Evolutionary conservation across 208 protist species (phyloP), one percentile per base, ranked within the genome.

Genomic region (Crithidia bombi): DNA sequence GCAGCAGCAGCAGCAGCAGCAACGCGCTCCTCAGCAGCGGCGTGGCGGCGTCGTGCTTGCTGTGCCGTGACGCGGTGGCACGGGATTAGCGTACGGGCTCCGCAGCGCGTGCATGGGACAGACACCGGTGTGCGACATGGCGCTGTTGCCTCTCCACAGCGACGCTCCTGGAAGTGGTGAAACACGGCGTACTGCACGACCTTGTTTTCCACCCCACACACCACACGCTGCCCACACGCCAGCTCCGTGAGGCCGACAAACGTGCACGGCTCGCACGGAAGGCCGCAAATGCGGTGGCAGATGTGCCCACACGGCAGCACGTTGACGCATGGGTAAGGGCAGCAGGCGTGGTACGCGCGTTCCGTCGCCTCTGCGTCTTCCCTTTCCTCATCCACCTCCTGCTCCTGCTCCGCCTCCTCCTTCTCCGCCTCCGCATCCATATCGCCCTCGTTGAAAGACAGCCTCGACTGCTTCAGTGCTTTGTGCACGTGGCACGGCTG

Each of bases 191-290:
- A 87, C 59, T 51, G 65, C 47, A 88, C 55, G 54, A 78, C 73
- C 57, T 83, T 80, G 32, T 52, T 77, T 57, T 79, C 80, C 38
- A 86, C 76, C 19, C 92, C 92, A 39, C 82, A 81, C 41, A 95
- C 75, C 25, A 94, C 89, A 11, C 81, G 77, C 78, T 96, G 92
- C 11, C 92, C 92, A 55, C 92, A 96, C 57, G 80, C 12, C 35
- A 96, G 83, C 61, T 91, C 78, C 6, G 61, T 58, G 39, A 93
- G 70, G 12, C 87, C 89, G 26, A 84, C 69, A 62, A 92, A 92
- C 30, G 76, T 66, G 62, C 92, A 96, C 61, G 87, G 85, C 23
- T 70, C 73, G 62, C 89, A 94, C 17, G 68, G 46, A n/a, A 86
- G 86, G 25, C 85, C 85, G 64, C 92, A 96, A 32, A 65, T 62